Evolutionary conservation across 1,284 basidiomycete genomes (phyloP).

Genomic region (Fomes fomentarius): DNA sequence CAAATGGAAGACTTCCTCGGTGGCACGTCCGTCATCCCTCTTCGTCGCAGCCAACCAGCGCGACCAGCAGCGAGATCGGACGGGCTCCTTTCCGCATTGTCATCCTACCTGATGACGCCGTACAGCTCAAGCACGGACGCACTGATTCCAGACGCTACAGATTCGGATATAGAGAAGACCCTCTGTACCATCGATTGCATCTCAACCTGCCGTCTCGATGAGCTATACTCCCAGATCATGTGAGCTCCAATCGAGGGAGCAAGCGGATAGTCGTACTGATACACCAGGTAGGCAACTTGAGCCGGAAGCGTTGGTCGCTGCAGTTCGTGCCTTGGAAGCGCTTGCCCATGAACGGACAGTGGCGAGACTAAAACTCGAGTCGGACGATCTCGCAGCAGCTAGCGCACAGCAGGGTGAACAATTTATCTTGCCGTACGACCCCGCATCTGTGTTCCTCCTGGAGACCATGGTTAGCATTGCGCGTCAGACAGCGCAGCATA

Average conservation of each 20-base stretch:
- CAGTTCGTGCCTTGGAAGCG: conserved; percentile 85
- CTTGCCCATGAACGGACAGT: conserved; percentile 88
- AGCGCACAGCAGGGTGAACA: conserved; percentile 42
- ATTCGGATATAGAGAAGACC: conserved; percentile 92
- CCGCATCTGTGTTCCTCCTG: conserved; percentile 90
- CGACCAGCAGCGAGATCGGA: conserved; percentile 72
- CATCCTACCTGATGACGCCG: conserved; percentile 96
- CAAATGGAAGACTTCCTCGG: conserved; percentile 97
- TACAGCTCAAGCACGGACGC: conserved; percentile 77
- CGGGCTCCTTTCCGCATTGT: conserved; percentile 91
- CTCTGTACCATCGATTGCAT: conserved; percentile 96
- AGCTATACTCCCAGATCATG: conserved; percentile 93
- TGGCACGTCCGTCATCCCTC: conserved; percentile 86
- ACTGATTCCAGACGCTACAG: conserved; percentile 80
- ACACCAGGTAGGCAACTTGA: conserved; percentile 64
- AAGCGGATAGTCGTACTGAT: background rate
- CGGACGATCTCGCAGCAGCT: conserved; percentile 50
- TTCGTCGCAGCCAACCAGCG: conserved; percentile 76
- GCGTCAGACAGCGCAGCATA: conserved; percentile 72
- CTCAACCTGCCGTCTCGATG: conserved; percentile 90
- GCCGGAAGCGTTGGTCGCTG: conserved; percentile 78
- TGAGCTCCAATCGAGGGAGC: conserved; percentile 51
- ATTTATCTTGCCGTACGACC: conserved; percentile 84
- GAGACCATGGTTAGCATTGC: conserved; percentile 94
- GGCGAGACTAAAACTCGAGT: conserved; percentile 69